Evolutionary conservation across 768 basidiomycete genomes (phyloP), one percentile per base, ranked within the genome.

Genomic region (Leccinum aurantiacum): DNA sequence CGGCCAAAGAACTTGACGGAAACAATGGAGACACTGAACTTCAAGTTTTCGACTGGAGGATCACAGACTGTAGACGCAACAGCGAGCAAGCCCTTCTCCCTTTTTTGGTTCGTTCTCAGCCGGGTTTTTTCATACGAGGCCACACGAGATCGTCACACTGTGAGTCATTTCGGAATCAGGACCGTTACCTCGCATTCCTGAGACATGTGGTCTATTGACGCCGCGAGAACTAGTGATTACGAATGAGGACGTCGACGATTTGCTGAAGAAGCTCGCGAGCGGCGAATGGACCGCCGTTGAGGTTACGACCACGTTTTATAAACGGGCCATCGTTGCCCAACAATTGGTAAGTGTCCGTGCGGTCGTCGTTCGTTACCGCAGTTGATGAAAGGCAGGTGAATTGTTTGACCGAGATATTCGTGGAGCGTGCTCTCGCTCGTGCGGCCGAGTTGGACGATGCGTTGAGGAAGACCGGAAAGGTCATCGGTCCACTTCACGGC

Each of bases 391-490:
- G 25, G n/a, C 66, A 91, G 89, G 85, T 84, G 6, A 92, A 92
- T 63, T 93, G 92, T 69, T 69, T 93, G 38, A 93, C 91, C 0
- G 91, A 93, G 71, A 85, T 91, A n/a, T 91, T 90, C 65, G 80
- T 91, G 54, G 87, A 92, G 31, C 79, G 81, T 4, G 92, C 88
- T 0, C 75, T 91, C 4, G 74, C 72, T 15, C 79, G 85, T 10
- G 92, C 93, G 2, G 72, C 78, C 15, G 80, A 85, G 68, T 77
- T 93, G 4, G 93, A 94, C 64, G 82, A 81, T 5, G 73, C 83
- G 61, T 71, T 89, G 46, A 78, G 77, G 64, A 74, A 67, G 60
- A 91, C 85, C 0, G 92, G 92, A 19, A 80, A 80, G 60, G 74
- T 82, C 2, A 75, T 89, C 1, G 92, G 92, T 0, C 87, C 89